Evolutionary conservation across 140 eudicot genomes (phyloP), one percentile per base, ranked within the genome.

Genomic region (Flaveria floridana): DNA sequence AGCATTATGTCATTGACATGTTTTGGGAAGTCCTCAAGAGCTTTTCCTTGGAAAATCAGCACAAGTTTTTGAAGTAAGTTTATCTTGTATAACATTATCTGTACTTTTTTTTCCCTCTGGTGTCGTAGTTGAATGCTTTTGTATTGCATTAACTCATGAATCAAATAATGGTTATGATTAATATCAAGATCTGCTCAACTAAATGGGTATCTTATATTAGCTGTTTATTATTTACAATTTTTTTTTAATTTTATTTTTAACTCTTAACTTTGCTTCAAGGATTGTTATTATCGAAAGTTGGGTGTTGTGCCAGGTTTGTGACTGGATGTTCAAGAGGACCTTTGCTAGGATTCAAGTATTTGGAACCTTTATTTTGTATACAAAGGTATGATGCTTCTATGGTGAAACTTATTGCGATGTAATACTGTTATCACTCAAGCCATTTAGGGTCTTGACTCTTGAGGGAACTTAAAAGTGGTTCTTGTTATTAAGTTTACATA

Each of bases 291-390:
- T 28, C 0, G 5, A 3, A 28, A 28, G 34, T 28, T 28, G 34
- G 34, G 34, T 55, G 13, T 26, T 11, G 39, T 71, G 6, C 69
- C 85, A 94, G 99, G 82, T 94, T 94, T 73, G 96, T 89, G 79
- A 94, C 99, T 7, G 99, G 99, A 68, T 94, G 99, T 76, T 94
- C 99, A 77, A 92, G 99, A 71, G 99, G 99, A 69, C 99, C 99
- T 42, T 78, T 94, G 81, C 90, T 94, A 56, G 99, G 99, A 76
- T 94, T 94, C 73, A 90, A 88, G 83, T 76, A 85, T 78, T 79
- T 94, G 87, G 99, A 94, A 85, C 99, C 99, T 47, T 76, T 81
- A 47, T 94, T 94, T 77, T 90, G 99, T 75, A 83, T 94, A 69
- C 99, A 94, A 76, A 88, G 99, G 99, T 94, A 68, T 23, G 23